A percentile compares a stretch with the other conserved stretches of the same genome.
These are phyloP conservation scores for Priceomyces medius DNA, from an alignment of 805 yeast genomes.

Conservation along the genomic window DNA sequence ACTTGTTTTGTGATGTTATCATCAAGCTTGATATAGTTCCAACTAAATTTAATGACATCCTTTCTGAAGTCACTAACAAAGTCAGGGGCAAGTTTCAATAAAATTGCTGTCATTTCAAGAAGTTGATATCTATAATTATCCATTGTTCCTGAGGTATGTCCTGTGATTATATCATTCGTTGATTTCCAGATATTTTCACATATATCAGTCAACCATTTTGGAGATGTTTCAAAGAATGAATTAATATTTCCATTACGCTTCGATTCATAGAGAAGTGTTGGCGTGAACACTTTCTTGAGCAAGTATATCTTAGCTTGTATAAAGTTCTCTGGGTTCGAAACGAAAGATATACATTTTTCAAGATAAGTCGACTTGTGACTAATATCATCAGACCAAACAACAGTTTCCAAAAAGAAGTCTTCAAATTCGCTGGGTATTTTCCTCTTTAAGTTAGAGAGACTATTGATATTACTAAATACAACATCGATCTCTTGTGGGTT, in stretches of 20 bases:
- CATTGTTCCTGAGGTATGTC: slow-evolving; percentile 61
- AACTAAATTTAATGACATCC: slow-evolving; percentile 87
- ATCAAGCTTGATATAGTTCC: slow-evolving; percentile 89
- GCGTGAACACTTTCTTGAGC: slow-evolving; percentile 58
- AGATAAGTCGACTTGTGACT: slow-evolving; percentile 52
- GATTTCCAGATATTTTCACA: slow-evolving; percentile 74
- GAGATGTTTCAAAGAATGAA: slow-evolving; percentile 41
- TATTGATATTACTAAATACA: slow-evolving; percentile 31
- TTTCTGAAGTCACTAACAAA: slow-evolving; percentile 62
- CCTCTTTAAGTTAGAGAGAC: slow-evolving; percentile 44
- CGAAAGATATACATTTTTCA: slow-evolving; percentile 47
- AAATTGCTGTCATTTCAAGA: slow-evolving; percentile 74
- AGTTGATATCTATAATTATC: slow-evolving; percentile 77
- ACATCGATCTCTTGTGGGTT: slow-evolving; percentile 26
- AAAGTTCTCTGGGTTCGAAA: slow-evolving; percentile 43
- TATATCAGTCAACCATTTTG: slow-evolving; percentile 65
- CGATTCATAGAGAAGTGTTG: slow-evolving; percentile 64
- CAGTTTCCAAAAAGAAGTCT: slow-evolving; percentile 54
- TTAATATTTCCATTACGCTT: slow-evolving; percentile 47
- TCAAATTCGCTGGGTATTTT: slow-evolving; percentile 49
- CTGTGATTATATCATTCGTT: slow-evolving; percentile 49
- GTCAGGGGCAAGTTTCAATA: slow-evolving; percentile 67
- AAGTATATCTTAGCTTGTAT: slow-evolving; percentile 58
- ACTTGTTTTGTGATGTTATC: slow-evolving; percentile 88
- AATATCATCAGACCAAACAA: slow-evolving; percentile 52